Conservation (phyloP, 2,329 filamentous ascomycete species). For the Gyromitra esculenta region DNA sequence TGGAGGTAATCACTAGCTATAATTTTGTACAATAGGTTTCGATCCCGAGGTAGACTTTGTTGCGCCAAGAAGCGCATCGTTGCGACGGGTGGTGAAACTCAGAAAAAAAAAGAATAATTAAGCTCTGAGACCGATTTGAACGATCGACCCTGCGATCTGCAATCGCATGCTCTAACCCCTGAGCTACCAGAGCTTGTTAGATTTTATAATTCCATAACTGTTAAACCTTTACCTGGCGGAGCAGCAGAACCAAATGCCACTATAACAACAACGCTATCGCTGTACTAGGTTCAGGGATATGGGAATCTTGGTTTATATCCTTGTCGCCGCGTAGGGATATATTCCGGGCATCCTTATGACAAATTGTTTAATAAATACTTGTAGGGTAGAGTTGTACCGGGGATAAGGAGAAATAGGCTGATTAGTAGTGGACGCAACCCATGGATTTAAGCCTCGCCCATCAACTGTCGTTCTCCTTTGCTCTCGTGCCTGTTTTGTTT, state of each 20-base stretch:
- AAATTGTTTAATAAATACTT: too few relatives aligned
- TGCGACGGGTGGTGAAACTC: background rate
- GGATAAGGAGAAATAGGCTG: background rate
- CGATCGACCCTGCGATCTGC: slow-evolving; percentile 54
- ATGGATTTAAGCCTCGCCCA: too few relatives aligned
- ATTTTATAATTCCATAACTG: background rate
- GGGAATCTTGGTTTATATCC: too few relatives aligned
- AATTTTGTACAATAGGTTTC: background rate
- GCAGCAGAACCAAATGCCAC: too few relatives aligned
- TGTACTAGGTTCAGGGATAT: too few relatives aligned
- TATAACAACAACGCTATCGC: too few relatives aligned
- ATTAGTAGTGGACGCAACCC: background rate
- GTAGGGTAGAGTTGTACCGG: too few relatives aligned
- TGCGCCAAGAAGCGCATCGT: background rate
- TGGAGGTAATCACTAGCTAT: background rate
- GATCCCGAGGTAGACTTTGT: background rate
- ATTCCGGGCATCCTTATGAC: too few relatives aligned
- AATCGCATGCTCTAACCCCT: slow-evolving; percentile 55
- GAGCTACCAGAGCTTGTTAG: slow-evolving; percentile 49
- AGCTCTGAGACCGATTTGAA: slow-evolving; percentile 54
- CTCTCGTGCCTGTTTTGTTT: background rate
- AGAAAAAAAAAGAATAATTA: slow-evolving; percentile 24
- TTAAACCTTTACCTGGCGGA: too few relatives aligned
- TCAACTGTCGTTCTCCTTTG: background rate
- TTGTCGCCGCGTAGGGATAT: too few relatives aligned